Evolutionary conservation across 202 grass and related monocot genomes (phyloP), one percentile per base, ranked within the genome.

Genomic region (Zizania palustris): DNA sequence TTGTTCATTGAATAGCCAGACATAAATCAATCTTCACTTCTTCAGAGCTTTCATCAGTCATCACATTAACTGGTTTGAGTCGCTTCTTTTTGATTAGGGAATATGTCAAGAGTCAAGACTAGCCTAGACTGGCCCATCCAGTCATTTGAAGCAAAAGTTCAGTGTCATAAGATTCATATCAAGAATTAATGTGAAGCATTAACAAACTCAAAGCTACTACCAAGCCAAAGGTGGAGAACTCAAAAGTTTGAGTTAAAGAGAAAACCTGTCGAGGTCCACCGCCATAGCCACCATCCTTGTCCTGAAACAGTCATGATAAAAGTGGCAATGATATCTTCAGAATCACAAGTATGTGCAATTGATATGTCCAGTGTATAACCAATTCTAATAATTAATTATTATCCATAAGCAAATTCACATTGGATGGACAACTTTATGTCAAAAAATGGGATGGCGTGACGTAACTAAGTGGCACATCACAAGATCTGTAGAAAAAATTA

Each of bases 201-300:
- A 57, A 53, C 9, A 6, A 72, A 49, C 14, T 4, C 71, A 81
- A 72, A 80, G 18, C 8, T 78, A 88, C 5, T 60, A 51, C 62
- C 13, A 74, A 76, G 2, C 19, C 60, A 79, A 59, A 60, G 69
- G 28, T 60, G 16, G 9, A 38, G 9, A 56, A 12, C 48, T 28
- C 40, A 59, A 84, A 56, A 7, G 3, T 64, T 63, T 78, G 63
- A 84, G 28, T 34, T 63, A 22, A 82, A 84, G 78, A 88, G 49
- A 64, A 54, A 92, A 98, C 91, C 95, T 98, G 95, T 16, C 95
- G 89, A 77, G 95, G 95, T 35, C 95, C 95, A 58, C 95, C 95
- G 57, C 72, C 71, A 85, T 95, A 95, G 81, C 95, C 91, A 85
- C 95, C 91, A 70, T 98, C 80, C 83, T 87, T 90, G 77, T 98